Base-by-base conservation (phyloP, 352 stramenopile genomes). In the Phytophthora colocasiae region DNA sequence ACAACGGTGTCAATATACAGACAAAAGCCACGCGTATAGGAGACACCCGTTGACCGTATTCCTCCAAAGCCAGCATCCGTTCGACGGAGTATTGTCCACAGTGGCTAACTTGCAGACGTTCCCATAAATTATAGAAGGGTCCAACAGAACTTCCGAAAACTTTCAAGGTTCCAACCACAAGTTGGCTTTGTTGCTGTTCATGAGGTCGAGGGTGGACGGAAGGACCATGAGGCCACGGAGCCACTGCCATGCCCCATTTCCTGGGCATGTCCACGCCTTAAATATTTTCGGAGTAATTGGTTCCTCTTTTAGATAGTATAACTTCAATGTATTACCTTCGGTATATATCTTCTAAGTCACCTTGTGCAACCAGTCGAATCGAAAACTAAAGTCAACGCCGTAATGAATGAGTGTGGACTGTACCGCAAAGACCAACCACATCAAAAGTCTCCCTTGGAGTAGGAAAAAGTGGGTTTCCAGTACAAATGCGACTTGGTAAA, bases 401-500 rank as follows among this genome's bases (percentile, higher is more conserved):
- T 74, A 71, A 17, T 74, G 66, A 7, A 59, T 24, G 26, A 74
- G 55, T 9, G 60, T 74, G 5, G 66, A 71, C 34, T 74, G 66
- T 19, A 74, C 61, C 1, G 54, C 66, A 36, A 74, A 74, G 19
- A 74, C 48, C 2, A 74, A 22, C 60, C 60, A 74, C 53, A 74
- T 60, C 36, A 89, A 57, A 19, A 89, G 55, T 34, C 73, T 63
- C 7, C 69, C 69, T 52, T 85, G 80, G 6, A 86, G 47, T 8
- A 81, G 27, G 0, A 58, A 15, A 12, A 61, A 68, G 4, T 81
- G 72, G 0, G 51, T 72, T 41, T 89, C 73, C 15, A 85, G 52
- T 34, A 88, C 79, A 41, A 88, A 88, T n/a, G 59, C 75, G 9
- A 86, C 49, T n/a, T 82, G 75, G n/a, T 77, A 76, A 12, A 88